Conservation (phyloP, 2,329 filamentous ascomycete genomes). For the Colletotrichum abscissum region DNA sequence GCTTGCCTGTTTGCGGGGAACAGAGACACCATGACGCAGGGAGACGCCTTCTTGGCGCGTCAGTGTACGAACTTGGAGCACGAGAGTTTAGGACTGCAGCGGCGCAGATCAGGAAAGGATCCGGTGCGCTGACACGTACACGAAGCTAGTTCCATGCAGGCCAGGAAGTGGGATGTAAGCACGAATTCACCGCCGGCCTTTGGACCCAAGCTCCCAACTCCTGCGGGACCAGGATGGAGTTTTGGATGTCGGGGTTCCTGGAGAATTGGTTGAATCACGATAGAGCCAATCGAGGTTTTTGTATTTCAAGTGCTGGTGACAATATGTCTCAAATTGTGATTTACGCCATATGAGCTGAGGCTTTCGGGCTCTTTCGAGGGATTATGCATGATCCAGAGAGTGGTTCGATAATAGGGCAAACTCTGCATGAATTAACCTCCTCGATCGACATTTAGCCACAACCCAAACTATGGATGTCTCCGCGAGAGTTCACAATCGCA, state of each 20-base stretch:
- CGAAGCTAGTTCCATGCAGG: not conserved
- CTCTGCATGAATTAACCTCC: not conserved
- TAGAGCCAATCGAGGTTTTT: not conserved
- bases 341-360: not conserved
- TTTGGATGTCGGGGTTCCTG: not conserved
- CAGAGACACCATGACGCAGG: constrained; percentile 12
- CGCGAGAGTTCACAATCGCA: no score
- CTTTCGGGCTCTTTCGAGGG: not conserved
- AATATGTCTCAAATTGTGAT: not conserved
- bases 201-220: not conserved
- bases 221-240: not conserved
- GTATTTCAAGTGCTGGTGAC: not conserved
- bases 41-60: not conserved
- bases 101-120: not conserved
- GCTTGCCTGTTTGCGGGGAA: constrained; percentile 11
- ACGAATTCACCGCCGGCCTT: not conserved
- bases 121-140: not conserved
- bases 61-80: not conserved
- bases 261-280: not conserved
- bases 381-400: not conserved
- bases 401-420: not conserved
- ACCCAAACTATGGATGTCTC: not conserved
- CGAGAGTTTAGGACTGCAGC: constrained; percentile 12
- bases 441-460: not conserved
- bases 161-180: not conserved